phyloP scores from a whole-genome alignment of 2,329 filamentous ascomycete genomes.

The Tricladium varicosporioides region DNA sequence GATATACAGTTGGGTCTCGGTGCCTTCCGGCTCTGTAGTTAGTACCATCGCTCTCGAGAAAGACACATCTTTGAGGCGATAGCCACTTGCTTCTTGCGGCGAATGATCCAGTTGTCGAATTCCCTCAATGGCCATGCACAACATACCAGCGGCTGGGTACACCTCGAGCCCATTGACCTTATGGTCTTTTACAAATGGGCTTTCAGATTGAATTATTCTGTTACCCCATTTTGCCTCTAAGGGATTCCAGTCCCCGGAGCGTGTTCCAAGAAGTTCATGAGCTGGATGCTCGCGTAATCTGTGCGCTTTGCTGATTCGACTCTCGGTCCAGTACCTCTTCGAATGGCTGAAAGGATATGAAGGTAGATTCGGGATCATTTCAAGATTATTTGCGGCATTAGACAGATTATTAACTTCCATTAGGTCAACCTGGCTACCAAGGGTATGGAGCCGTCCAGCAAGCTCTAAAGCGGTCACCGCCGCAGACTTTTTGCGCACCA shows the following conservation, averaged over 20 bases:
- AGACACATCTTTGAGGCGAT: conserved; percentile 39
- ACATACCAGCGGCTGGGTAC: conserved; percentile 32
- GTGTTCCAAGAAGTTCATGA: conserved; percentile 9
- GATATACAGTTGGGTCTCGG: conserved; percentile 16
- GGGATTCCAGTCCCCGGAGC: conserved; percentile 2
- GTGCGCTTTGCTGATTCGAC: background rate
- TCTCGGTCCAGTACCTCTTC: conserved; percentile 5
- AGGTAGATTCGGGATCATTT: conserved; percentile 8
- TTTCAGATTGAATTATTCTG: conserved; percentile 2
- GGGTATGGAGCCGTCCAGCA: background rate
- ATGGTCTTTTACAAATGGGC: conserved; percentile 13
- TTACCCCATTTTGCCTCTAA: conserved; percentile 9
- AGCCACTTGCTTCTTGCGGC: background rate
- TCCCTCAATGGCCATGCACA: conserved; percentile 32
- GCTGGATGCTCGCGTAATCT: background rate
- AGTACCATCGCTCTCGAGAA: conserved; percentile 46
- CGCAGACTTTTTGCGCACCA: conserved; percentile 7
- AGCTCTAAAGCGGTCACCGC: background rate
- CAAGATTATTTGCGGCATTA: background rate
- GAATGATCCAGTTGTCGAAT: conserved; percentile 16
- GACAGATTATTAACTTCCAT: conserved; percentile 41
- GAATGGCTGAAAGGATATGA: conserved; percentile 12
- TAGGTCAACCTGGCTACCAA: conserved; percentile 1
- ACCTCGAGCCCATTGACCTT: conserved; percentile 18
- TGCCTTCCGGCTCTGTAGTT: conserved; percentile 22